A percentile compares a stretch with the other conserved stretches of the same genome.
phyloP scores from a whole-genome alignment of 805 yeast genomes.

The Metschnikowia arizonensis region DNA sequence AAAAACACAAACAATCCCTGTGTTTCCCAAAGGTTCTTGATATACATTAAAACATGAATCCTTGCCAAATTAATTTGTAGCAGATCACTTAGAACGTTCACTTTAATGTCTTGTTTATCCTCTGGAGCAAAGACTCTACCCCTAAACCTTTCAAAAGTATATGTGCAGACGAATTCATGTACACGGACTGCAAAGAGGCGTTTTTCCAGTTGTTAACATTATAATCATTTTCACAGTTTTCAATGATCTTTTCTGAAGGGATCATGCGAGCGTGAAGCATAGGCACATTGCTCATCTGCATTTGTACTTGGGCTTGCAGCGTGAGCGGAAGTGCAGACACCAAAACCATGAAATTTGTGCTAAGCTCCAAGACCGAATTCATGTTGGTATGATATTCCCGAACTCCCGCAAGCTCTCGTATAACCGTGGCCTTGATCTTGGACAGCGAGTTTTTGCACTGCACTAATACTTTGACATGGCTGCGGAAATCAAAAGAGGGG shows the following conservation, averaged over 20 bases:
- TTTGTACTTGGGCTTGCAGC: slow-evolving; percentile 41
- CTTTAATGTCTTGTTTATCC: neutral
- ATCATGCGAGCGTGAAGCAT: slow-evolving; percentile 41
- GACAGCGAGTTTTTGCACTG: slow-evolving; percentile 52
- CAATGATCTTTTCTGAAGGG: slow-evolving; percentile 23
- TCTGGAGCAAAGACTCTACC: slow-evolving; percentile 13
- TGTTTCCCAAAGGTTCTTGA: too few species aligned
- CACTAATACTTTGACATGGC: slow-evolving; percentile 41
- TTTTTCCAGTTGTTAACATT: slow-evolving; percentile 35
- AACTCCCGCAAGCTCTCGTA: slow-evolving; percentile 54
- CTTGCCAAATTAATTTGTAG: too few species aligned
- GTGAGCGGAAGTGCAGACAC: slow-evolving; percentile 47
- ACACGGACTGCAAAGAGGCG: slow-evolving; percentile 33
- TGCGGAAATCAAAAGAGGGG: slow-evolving; percentile 13
- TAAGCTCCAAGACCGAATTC: slow-evolving; percentile 13
- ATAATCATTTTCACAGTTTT: slow-evolving; percentile 21
- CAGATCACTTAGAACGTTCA: too few species aligned
- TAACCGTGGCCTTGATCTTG: slow-evolving; percentile 42
- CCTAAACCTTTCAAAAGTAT: slow-evolving; percentile 33
- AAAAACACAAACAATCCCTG: too few species aligned
- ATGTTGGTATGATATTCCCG: slow-evolving; percentile 35
- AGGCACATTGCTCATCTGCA: slow-evolving; percentile 45
- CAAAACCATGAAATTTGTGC: slow-evolving; percentile 36
- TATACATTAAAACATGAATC: too few species aligned
- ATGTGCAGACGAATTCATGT: slow-evolving; percentile 36